phyloP scores from a whole-genome alignment of 768 basidiomycete genomes.

The Grammothele lineata region DNA sequence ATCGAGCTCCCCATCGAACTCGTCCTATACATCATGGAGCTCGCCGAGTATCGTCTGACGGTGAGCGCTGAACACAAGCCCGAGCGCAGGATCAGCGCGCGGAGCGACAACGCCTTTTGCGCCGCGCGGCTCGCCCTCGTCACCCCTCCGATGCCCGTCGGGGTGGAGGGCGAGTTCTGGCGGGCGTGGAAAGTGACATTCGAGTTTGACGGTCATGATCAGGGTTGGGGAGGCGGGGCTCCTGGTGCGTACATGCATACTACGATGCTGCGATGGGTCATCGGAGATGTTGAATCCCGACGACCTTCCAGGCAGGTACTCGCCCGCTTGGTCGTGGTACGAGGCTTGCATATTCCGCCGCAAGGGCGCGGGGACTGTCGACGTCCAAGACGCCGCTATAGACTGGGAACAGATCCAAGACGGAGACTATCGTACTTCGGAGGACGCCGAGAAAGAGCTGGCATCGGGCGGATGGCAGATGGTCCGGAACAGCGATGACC shows the following conservation, averaged over 20 bases:
- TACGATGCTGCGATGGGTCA: not conserved
- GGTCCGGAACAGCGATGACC: not conserved
- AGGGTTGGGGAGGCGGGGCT: constrained; percentile 7
- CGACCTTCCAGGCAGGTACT: too few species aligned
- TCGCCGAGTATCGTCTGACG: constrained; percentile 2
- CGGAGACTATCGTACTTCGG: not conserved
- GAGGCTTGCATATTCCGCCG: constrained; percentile 7
- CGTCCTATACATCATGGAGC: constrained; percentile 3
- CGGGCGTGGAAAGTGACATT: not conserved
- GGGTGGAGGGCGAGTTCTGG: not conserved
- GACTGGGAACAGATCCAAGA: too few species aligned
- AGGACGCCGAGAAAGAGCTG: not conserved
- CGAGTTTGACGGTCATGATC: constrained; percentile 3
- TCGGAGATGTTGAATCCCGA: not conserved
- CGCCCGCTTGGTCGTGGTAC: constrained; percentile 7
- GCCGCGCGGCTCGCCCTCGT: constrained; percentile 1
- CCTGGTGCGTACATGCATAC: not conserved
- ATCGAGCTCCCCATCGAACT: constrained; percentile 7
- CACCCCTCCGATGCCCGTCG: not conserved
- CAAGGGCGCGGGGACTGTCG: not conserved
- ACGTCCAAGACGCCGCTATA: not conserved
- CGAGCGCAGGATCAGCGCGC: not conserved
- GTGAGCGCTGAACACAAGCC: not conserved
- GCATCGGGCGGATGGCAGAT: not conserved
- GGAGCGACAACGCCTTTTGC: not conserved